Base-by-base conservation (phyloP, 768 basidiomycete genomes). In the Hygrocybe punicea region DNA sequence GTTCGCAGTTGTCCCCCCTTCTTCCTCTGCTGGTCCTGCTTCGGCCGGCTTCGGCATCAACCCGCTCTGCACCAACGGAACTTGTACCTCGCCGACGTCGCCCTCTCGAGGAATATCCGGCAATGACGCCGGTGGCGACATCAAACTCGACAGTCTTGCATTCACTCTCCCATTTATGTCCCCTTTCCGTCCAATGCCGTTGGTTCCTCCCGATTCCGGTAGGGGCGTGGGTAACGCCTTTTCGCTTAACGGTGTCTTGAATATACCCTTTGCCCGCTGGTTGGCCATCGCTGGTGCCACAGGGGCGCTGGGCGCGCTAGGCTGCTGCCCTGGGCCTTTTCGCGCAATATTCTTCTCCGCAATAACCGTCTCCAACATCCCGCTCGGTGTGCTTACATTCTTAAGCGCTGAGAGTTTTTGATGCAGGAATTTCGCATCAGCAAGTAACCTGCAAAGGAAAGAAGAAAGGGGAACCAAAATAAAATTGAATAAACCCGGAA, bases 321-420 rank as follows among this genome's bases (percentile, higher is more conserved):
- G 50, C 19, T 64, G 51, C 42, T 60, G 19, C 45, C 48, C 59
- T 39, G 59, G 58, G 50, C 63, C 63, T 51, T 68, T 46, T 53
- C 75, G 74, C 47, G 80, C 78, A 50, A 87, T 67, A n/a, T 76
- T 62, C 69, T 94, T 93, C 73, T 96, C 93, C 46, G 83, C 77
- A 56, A 96, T 85, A 53, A 97, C 84, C 9, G 85, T 91, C 72
- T 91, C 89, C 19, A 97, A 81, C 84, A 93, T 91, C 16, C 78
- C 81, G 11, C 86, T 86, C 1, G 87, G 85, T 0, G 84, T 79
- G 17, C 80, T 78, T 19, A 89, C 83, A 64, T 89, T 87, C 69
- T 86, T 89, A 9, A 96, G 79, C 8, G 75, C 80, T 6, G 86
- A 82, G 19, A 96, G 76, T 65, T 89, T 89, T 65, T 86, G 80